These are phyloP conservation scores for Wickerhamomyces pijperi DNA, from an alignment of 805 yeast genomes.

Conservation along the genomic window DNA sequence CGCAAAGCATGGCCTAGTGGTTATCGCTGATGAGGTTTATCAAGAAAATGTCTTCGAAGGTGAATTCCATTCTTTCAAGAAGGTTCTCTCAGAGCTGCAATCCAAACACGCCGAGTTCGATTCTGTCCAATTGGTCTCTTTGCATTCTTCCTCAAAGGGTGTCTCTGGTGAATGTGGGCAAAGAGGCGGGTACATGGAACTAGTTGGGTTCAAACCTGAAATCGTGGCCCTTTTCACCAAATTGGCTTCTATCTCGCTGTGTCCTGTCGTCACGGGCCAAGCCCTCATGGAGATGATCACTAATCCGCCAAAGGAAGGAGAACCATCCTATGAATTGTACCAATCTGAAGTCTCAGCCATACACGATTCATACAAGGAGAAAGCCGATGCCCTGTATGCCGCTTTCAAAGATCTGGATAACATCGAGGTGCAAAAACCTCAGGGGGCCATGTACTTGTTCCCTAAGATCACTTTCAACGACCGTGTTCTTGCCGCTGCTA, in stretches of 20 bases:
- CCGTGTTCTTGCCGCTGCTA: slow-evolving; percentile 53
- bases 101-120: slow-evolving; percentile 43
- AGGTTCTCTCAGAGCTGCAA: slow-evolving; percentile 59
- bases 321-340: slow-evolving; percentile 60
- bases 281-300: slow-evolving; percentile 88
- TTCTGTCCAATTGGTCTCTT: slow-evolving; percentile 78
- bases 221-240: slow-evolving; percentile 66
- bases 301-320: slow-evolving; percentile 78
- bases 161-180: slow-evolving; percentile 98
- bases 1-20: slow-evolving; percentile 72
- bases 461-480: slow-evolving; percentile 64
- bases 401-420: slow-evolving; percentile 76
- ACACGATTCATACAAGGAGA: slow-evolving; percentile 45
- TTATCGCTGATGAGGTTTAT: slow-evolving; percentile 96
- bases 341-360: slow-evolving; percentile 50
- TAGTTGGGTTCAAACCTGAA: slow-evolving; percentile 66
- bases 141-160: slow-evolving; percentile 97
- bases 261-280: slow-evolving; percentile 95
- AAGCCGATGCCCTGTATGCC: slow-evolving; percentile 54
- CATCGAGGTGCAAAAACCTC: slow-evolving; percentile 76
- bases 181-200: slow-evolving; percentile 97
- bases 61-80: slow-evolving; percentile 75
- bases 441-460: slow-evolving; percentile 97
- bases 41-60: slow-evolving; percentile 86
- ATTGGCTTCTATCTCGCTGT: slow-evolving; percentile 80